These are phyloP conservation scores for Pinus albicaulis DNA, from an alignment of 75 land plant genomes.

Conservation along the genomic window DNA sequence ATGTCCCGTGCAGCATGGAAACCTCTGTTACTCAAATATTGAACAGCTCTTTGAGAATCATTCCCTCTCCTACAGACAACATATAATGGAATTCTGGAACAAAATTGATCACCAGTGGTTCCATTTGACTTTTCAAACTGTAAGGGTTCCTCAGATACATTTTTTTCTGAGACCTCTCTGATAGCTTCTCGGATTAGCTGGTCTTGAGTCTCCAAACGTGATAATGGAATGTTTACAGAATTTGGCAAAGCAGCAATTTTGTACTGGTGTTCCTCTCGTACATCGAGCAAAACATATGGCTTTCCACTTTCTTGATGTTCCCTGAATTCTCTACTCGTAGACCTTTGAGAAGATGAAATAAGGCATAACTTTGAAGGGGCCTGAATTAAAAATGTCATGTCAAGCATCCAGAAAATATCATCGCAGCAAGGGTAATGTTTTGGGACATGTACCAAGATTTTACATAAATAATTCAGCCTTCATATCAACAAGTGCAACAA, in stretches of 20 bases:
- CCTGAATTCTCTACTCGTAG: conserved; percentile 63
- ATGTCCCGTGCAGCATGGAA: conserved; percentile 64
- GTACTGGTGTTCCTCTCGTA: conserved; percentile 83
- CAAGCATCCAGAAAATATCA: conserved; percentile 1
- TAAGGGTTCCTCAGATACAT: conserved; percentile 2
- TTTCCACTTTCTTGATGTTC: conserved; percentile 31
- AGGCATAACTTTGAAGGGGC: conserved; percentile 36
- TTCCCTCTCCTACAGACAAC: conserved; percentile 96
- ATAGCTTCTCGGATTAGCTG: conserved; percentile 32
- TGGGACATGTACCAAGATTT: not conserved
- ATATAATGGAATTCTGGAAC: conserved; percentile 36
- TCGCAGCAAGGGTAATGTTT: not conserved
- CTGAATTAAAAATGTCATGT: conserved; percentile 24
- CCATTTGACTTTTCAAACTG: conserved; percentile 7
- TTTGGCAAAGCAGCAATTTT: conserved; percentile 72
- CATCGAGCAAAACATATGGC: conserved; percentile 83
- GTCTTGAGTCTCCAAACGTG: conserved; percentile 41
- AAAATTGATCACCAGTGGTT: conserved; percentile 1
- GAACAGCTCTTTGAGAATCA: conserved; percentile 92
- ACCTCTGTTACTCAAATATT: conserved; percentile 62
- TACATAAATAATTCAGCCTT: not conserved
- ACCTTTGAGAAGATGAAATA: conserved; percentile 44
- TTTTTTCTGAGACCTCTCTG: conserved; percentile 11
- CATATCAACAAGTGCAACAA: not conserved
- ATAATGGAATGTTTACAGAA: conserved; percentile 81